Conservation (phyloP, 768 basidiomycete genomes). For the Collybiopsis confluens region DNA sequence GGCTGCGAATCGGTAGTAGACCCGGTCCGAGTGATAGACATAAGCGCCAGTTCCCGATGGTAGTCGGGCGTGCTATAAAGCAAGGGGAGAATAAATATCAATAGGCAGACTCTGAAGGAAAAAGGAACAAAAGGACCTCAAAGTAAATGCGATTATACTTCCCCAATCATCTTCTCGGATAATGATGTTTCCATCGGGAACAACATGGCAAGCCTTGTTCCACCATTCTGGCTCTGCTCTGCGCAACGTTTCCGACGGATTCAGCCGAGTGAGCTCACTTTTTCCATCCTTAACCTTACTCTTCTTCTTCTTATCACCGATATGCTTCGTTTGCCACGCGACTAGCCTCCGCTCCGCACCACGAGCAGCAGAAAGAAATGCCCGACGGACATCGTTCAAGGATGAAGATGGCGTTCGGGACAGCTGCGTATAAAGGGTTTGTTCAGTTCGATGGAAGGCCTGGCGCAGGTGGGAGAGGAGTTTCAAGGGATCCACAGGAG, state of each 20-base stretch:
- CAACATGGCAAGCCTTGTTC: constrained; percentile 51
- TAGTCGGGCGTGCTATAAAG: constrained; percentile 56
- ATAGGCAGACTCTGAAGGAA: constrained; percentile 2
- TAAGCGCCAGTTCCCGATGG: constrained; percentile 38
- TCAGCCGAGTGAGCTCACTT: constrained; percentile 6
- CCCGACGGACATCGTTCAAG: constrained; percentile 62
- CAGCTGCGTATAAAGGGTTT: constrained; percentile 53
- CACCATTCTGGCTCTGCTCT: constrained; percentile 64
- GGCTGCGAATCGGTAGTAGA: constrained; percentile 2
- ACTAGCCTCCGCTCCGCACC: constrained; percentile 50
- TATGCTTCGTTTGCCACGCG: constrained; percentile 67
- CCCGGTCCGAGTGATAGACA: constrained; percentile 27
- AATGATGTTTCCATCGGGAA: constrained; percentile 64
- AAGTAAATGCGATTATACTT: constrained; percentile 72
- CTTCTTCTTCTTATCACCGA: constrained; percentile 23
- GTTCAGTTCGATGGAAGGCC: constrained; percentile 57
- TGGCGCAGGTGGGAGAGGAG: constrained; percentile 48
- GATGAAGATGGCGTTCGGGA: constrained; percentile 35
- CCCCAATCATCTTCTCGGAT: constrained; percentile 73
- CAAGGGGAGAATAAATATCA: constrained; percentile 4
- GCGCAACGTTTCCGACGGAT: constrained; percentile 14
- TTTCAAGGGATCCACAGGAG: constrained; percentile 25
- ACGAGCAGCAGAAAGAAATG: constrained; percentile 48
- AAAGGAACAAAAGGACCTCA: constrained; percentile 52
- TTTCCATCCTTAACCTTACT: constrained; percentile 20